Conservation (phyloP, 1,139 yeast species). For the Protomyces lactucae-debilis region DNA sequence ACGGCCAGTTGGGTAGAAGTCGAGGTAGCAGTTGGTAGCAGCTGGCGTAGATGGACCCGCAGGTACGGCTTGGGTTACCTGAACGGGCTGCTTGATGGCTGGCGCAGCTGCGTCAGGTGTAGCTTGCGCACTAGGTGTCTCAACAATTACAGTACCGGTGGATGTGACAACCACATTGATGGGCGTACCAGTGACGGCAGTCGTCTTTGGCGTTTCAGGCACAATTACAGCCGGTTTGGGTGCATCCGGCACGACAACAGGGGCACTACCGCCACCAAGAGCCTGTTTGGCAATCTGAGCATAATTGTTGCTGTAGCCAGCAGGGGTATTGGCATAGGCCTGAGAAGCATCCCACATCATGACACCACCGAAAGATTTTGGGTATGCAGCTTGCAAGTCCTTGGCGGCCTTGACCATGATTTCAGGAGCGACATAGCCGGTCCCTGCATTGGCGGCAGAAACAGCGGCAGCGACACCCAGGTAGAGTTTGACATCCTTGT, state of each 20-base stretch:
- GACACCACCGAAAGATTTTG: slow-evolving; percentile 66
- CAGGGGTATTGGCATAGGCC: slow-evolving; percentile 51
- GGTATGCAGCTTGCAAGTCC: slow-evolving; percentile 11
- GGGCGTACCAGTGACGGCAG: not conserved
- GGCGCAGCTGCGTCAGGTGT: slow-evolving; percentile 4
- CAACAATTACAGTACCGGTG: not conserved
- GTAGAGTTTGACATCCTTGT: slow-evolving; percentile 55
- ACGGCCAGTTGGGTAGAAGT: slow-evolving; percentile 12
- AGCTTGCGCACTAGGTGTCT: not conserved
- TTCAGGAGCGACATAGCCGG: slow-evolving; percentile 55
- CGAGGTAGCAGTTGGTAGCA: slow-evolving; percentile 13
- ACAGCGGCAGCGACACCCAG: slow-evolving; percentile 71
- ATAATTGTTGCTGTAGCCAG: slow-evolving; percentile 44
- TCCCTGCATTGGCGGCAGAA: slow-evolving; percentile 54
- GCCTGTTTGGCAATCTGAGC: slow-evolving; percentile 46
- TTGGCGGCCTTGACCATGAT: slow-evolving; percentile 42
- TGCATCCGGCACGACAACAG: slow-evolving; percentile 10
- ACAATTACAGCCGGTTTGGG: not conserved
- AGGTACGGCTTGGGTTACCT: slow-evolving; percentile 7
- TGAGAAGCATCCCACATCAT: slow-evolving; percentile 91
- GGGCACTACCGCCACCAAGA: slow-evolving; percentile 34
- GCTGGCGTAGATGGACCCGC: slow-evolving; percentile 17
- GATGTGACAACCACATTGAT: not conserved
- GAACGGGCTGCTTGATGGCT: slow-evolving; percentile 7
- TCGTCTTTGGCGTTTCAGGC: not conserved